Conservation (phyloP, 192 early-diverging fungal genomes). For the Rhizophlyctis rosea region DNA sequence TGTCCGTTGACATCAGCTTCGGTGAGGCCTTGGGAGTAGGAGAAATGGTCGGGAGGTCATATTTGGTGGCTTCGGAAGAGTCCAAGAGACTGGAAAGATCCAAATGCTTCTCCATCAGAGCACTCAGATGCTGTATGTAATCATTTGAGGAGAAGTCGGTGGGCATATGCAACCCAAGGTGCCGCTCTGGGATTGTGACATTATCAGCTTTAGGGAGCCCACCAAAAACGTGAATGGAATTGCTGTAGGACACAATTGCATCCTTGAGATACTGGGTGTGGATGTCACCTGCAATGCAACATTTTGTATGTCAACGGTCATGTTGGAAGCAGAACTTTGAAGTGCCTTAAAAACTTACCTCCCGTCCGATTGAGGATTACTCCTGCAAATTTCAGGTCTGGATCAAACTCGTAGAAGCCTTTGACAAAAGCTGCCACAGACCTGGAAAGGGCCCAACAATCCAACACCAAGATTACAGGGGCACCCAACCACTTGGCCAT, state of each 20-base stretch:
- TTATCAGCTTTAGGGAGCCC: slow-evolving; percentile 7
- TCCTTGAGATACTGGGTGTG: slow-evolving; percentile 11
- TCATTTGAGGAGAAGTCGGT: background rate
- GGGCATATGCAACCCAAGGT: slow-evolving; percentile 10
- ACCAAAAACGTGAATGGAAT: slow-evolving; percentile 1
- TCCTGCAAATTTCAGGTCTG: slow-evolving; percentile 1
- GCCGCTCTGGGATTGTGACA: slow-evolving; percentile 14
- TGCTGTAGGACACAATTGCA: slow-evolving; percentile 1
- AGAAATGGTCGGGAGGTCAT: background rate
- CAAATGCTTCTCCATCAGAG: background rate
- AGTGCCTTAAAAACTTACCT: no score
- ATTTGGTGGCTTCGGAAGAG: background rate
- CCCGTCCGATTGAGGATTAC: slow-evolving; percentile 13
- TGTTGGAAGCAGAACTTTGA: no score
- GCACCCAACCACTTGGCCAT: slow-evolving; percentile 13
- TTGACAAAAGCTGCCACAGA: slow-evolving; percentile 17
- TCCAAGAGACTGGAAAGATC: background rate
- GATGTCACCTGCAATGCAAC: no score
- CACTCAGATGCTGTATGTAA: slow-evolving; percentile 2
- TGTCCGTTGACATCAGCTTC: background rate
- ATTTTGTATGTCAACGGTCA: no score
- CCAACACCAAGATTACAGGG: slow-evolving; percentile 14
- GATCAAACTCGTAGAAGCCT: slow-evolving; percentile 18
- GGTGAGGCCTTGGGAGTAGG: background rate
- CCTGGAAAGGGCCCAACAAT: slow-evolving; percentile 16